Evolutionary conservation across 306 rosid genomes (phyloP), one percentile per base, ranked within the genome.

Genomic region (Trichosanthes cucumerina): DNA sequence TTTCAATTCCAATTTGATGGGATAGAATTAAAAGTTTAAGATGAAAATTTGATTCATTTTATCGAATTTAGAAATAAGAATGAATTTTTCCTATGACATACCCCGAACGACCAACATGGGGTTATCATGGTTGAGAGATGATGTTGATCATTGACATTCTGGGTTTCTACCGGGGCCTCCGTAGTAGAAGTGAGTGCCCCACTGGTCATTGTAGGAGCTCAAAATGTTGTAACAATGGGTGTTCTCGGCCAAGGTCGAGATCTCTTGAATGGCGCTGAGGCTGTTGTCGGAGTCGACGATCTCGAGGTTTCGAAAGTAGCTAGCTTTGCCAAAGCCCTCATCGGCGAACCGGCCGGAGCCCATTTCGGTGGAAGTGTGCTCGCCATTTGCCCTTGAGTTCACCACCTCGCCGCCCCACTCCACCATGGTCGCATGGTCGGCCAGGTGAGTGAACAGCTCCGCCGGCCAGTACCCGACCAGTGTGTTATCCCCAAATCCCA

Each of bases 331-430:
- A 6, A 95, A 95, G 1, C 99, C 99, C 18, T 95, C 97, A 0
- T 71, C 86, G 0, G 99, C 87, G 2, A 95, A 95, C 69, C 78
- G 91, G 1, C 99, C 99, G 0, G 99, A 95, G 0, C 97, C 97
- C 99, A 95, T 95, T 78, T 95, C 93, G 14, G 97, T 95, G 38
- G 93, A 82, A 9, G 99, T 95, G 90, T 95, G 99, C 38, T 80
- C 79, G 1, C 93, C 93, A 18, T 80, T 82, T 56, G 91, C 79
- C 15, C 91, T 83, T 0, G 97, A 57, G 82, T 95, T 92, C 19
- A 95, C 99, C 78, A 95, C 90, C 81, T 95, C 99, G 2, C 99
- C 97, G 1, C 99, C 99, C 99, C 99, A 95, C 28, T 95, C 96
- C 78, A 95, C 99, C 99, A 95, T 92, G 0, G 96, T 95, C 0